phyloP scores from a whole-genome alignment of 371 early-diverging fungal genomes.

The Rozella allomycis region DNA sequence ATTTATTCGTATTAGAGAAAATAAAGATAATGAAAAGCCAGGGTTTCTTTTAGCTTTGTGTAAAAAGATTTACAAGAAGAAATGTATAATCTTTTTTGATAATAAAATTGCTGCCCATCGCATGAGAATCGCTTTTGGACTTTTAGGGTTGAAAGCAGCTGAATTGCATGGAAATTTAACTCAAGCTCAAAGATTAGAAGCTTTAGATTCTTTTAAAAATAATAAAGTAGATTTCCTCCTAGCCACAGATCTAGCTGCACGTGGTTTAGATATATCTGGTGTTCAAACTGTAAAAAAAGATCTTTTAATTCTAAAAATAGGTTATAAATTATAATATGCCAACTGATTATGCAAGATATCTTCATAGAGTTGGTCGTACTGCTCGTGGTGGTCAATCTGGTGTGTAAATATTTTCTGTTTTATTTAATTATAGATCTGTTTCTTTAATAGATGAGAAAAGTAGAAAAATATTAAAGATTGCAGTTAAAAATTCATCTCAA shows the following conservation, averaged over 20 bases:
- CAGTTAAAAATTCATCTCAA: constrained; percentile 53
- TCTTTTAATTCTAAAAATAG: no score
- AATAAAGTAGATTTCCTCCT: constrained; percentile 64
- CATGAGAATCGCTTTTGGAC: constrained; percentile 83
- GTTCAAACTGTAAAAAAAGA: constrained; percentile 91
- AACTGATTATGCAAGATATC: constrained; percentile 73
- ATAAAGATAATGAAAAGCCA: constrained; percentile 59
- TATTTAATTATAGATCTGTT: constrained; percentile 35
- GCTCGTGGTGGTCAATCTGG: constrained; percentile 85
- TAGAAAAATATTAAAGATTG: constrained; percentile 75
- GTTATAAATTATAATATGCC: constrained; percentile 99
- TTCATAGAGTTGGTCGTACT: constrained; percentile 98
- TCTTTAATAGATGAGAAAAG: constrained; percentile 77
- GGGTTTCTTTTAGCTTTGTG: constrained; percentile 68
- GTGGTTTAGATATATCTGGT: constrained; percentile 97
- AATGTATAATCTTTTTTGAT: constrained; percentile 75
- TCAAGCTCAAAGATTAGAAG: constrained; percentile 72
- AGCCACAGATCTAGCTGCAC: constrained; percentile 97
- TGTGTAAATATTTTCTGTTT: constrained; percentile 3
- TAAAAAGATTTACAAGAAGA: constrained; percentile 45
- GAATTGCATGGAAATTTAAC: constrained; percentile 96
- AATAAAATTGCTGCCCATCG: constrained; percentile 82
- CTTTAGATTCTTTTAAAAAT: constrained; percentile 79
- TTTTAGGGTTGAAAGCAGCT: constrained; percentile 69
- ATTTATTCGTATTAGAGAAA: constrained; percentile 77